phyloP scores from a whole-genome alignment of 1,284 basidiomycete species.

The Malassezia caprae region DNA sequence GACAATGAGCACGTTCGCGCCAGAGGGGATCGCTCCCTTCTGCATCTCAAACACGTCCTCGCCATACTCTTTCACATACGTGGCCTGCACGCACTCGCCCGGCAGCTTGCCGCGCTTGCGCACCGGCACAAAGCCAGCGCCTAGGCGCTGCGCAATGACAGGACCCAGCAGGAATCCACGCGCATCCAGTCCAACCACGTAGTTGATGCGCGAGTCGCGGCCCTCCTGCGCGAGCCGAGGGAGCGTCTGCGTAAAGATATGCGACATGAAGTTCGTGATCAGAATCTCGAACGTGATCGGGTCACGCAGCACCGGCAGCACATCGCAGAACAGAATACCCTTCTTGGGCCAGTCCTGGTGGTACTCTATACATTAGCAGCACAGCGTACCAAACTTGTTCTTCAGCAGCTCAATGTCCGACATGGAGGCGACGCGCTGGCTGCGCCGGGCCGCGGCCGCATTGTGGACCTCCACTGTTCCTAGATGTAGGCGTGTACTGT shows the following conservation, averaged over 20 bases:
- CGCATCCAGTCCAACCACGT: constrained; percentile 89
- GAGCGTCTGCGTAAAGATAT: constrained; percentile 66
- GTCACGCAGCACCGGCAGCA: constrained; percentile 46
- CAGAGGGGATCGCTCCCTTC: constrained; percentile 64
- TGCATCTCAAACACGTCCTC: constrained; percentile 97
- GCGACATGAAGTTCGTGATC: constrained; percentile 79
- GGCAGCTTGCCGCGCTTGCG: constrained; percentile 91
- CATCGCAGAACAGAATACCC: constrained; percentile 46
- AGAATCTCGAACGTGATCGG: constrained; percentile 55
- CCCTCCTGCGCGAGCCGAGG: constrained; percentile 53
- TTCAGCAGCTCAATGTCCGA: constrained; percentile 20
- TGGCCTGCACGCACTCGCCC: constrained; percentile 65
- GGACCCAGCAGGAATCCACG: constrained; percentile 93
- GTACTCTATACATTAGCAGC: constrained; percentile 23
- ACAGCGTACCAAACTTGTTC: constrained; percentile 17
- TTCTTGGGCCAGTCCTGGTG: constrained; percentile 45
- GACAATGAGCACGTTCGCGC: constrained; percentile 75
- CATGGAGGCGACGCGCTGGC: constrained; percentile 4
- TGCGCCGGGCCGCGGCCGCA: not conserved
- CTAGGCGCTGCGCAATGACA: constrained; percentile 76
- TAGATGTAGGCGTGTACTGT: not conserved
- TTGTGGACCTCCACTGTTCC: constrained; percentile 1
- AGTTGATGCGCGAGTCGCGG: constrained; percentile 59
- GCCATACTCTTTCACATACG: constrained; percentile 92
- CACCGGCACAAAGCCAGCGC: constrained; percentile 91